Evolutionary conservation across 345 rosid species (phyloP).

Genomic region (Acer negundo): DNA sequence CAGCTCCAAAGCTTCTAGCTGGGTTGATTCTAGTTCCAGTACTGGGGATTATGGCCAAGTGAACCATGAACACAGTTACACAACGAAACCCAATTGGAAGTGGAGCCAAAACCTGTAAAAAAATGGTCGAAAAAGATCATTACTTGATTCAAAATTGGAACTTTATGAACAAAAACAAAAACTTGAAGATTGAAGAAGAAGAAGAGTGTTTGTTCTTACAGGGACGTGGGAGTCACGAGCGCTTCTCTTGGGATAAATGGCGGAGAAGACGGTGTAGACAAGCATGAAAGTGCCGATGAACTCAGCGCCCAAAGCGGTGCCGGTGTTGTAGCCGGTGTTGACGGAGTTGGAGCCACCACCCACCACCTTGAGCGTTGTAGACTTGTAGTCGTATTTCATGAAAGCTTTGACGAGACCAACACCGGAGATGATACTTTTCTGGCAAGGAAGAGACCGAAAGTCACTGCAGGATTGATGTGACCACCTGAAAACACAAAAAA

Average conservation of each 20-base stretch:
- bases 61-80: constrained; percentile 70
- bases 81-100: constrained; percentile 67
- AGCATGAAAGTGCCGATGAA: constrained; percentile 75
- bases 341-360: constrained; percentile 77
- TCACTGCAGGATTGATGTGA: constrained; percentile 73
- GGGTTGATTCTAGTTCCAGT: constrained; percentile 76
- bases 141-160: neutral
- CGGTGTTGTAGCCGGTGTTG: constrained; percentile 53
- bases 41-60: constrained; percentile 72
- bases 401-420: constrained; percentile 85
- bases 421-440: constrained; percentile 72
- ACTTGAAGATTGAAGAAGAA: too few species aligned
- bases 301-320: constrained; percentile 83
- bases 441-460: constrained; percentile 65
- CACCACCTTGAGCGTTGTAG: constrained; percentile 62
- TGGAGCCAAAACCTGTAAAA: constrained; percentile 52
- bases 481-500: constrained; percentile 45
- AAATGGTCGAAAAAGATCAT: too few species aligned
- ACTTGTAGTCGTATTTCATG: constrained; percentile 56
- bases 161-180: neutral
- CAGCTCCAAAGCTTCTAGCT: constrained; percentile 68
- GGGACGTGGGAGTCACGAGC: constrained; percentile 92
- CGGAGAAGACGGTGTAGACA: constrained; percentile 80
- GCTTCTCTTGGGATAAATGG: constrained; percentile 85
- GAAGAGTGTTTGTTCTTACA: constrained; percentile 32